Base-by-base conservation (phyloP, 495 filamentous ascomycete genomes). In the Usnea hakonensis region DNA sequence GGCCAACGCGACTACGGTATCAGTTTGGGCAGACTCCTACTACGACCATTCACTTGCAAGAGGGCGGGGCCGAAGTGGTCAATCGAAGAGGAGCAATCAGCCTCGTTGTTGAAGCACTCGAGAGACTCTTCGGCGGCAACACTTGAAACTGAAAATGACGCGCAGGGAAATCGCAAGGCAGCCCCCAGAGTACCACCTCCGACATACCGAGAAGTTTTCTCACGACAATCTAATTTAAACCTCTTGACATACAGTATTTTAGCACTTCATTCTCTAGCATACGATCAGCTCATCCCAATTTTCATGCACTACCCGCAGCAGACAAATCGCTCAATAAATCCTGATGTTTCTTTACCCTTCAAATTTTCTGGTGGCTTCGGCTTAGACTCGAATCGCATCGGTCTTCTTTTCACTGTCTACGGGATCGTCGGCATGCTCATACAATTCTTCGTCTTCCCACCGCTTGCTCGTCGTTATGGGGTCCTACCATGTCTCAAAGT, bases 401-500 rank as follows among this genome's bases (percentile, higher is more conserved):
- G 91, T 33, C 77, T 87, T 19, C 80, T 92, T 61, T 90, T 89
- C 70, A 90, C 89, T 0, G 55, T 87, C 48, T 90, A 90, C 73
- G 89, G 88, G 26, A 74, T 90, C 56, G 71, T 80, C 54, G 87
- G 87, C 65, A 87, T 90, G 68, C 57, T 90, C 35, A 80, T 87
- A 19, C 91, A 96, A 69, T 92, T 96, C 75, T 72, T 90, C 58
- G 61, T 90, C 63, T 96, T 94, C 74, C 90, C 91, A 2, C 69
- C 77, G 0, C 67, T 88, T 4, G 90, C 88, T 37, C 76, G 82
- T 19, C 79, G 78, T 10, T 89, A 81, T 67, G 91, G 91, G 11
- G 84, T 90, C 4, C 76, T 95, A 1, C 79, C 75, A 48, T 90
- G 86, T 72, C 84, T 86, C 66, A 85, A 85, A 65, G 68, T 71